Evolutionary conservation across 2,329 filamentous ascomycete genomes (phyloP), one percentile per base, ranked within the genome.

Genomic region (Onygenales sp.): DNA sequence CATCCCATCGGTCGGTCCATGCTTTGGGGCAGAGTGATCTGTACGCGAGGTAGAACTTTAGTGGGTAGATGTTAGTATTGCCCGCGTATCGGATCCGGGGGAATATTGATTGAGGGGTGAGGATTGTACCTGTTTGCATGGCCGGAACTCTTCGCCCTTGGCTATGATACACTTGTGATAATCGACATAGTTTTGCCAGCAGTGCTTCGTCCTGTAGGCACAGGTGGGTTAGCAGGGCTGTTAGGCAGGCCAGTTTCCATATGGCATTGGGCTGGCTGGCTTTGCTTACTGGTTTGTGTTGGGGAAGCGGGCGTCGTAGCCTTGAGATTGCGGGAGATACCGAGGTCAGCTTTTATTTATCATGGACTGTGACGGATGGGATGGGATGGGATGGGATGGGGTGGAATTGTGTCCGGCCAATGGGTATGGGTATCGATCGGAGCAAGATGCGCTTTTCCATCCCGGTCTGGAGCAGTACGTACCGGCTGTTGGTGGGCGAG

Each of bases 141-240:
- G 92, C 66, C 88, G 86, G 75, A 97, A 97, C 71, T 96, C 91
- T 81, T 97, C 92, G 76, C 92, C 92, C 84, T 97, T 97, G 77
- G 91, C 92, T 71, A 86, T 80, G 76, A 96, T 90, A 81, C 93
- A 98, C 84, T 98, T 98, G 85, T 98, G 88, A 83, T 98, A 97
- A 77, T 98, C 93, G 79, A 98, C 93, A 78, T 98, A 98, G 84
- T 98, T 98, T 76, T 98, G 94, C 93, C 93, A 98, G 88, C 93
- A 98, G 84, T 98, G 91, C 87, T 96, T 96, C 77, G 91, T 85
- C 74, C 75, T 78, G 51, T 46, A n/a, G 31, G 17, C 17, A 17
- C 17, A 17, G 17, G 17, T 17, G 17, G 17, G 17, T 17, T 17
- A 17, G 2, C 17, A 17, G 17, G 2, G 34, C 11, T 21, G 48